Conservation (phyloP, 495 filamentous ascomycete genomes). For the Oidiodendron maius region DNA sequence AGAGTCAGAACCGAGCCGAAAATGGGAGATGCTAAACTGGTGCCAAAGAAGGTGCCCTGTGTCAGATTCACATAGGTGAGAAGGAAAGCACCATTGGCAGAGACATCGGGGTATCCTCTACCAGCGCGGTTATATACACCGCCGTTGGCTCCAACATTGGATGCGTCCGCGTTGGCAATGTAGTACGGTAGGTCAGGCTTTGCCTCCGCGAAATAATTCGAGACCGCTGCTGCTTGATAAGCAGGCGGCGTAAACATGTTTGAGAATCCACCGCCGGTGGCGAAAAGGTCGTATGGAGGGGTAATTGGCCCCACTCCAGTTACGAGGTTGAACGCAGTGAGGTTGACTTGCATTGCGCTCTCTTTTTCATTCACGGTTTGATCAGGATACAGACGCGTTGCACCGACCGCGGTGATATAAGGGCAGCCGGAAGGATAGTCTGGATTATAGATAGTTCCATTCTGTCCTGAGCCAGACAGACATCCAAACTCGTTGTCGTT, state of each 20-base stretch:
- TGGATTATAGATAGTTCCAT: conserved; percentile 30
- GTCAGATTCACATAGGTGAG: conserved; percentile 26
- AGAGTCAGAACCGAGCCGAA: conserved; percentile 41
- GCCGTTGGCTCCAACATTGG: conserved; percentile 18
- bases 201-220: conserved; percentile 20
- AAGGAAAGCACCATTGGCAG: conserved; percentile 28
- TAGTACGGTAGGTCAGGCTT: conserved; percentile 29
- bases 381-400: conserved; percentile 28
- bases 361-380: conserved; percentile 30
- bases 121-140: conserved; percentile 33
- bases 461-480: conserved; percentile 7
- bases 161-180: conserved; percentile 23
- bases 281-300: conserved; percentile 19
- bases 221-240: conserved; percentile 29
- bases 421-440: conserved; percentile 37
- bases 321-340: conserved; percentile 13
- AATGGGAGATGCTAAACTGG: conserved; percentile 28
- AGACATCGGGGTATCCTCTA: conserved; percentile 32
- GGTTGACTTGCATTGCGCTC: conserved; percentile 23
- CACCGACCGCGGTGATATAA: conserved; percentile 42
- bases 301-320: neutral
- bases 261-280: conserved; percentile 41
- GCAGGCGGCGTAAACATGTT: conserved; percentile 36
- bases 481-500: conserved; percentile 24
- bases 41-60: conserved; percentile 25